A percentile compares a stretch with the other conserved stretches of the same genome.
Evolutionary conservation across 768 basidiomycete genomes (phyloP).

Genomic region (Tricholomella constricta): DNA sequence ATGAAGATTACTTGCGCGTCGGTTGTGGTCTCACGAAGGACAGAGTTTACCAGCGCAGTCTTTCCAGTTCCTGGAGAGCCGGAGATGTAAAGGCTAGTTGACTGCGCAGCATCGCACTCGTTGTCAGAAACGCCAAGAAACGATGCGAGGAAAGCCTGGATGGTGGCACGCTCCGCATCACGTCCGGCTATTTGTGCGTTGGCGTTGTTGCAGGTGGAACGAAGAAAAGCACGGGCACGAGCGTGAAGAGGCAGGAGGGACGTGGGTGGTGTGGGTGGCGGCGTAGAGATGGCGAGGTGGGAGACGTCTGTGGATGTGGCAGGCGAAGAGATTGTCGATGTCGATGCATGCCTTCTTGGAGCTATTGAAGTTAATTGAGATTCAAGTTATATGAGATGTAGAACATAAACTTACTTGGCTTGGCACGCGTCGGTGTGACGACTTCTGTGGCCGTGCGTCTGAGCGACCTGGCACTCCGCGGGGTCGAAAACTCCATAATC

Average conservation of each 20-base stretch:
- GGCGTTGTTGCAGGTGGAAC: conserved; percentile 64
- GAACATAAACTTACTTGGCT: conserved; percentile 41
- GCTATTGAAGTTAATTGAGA: conserved; percentile 31
- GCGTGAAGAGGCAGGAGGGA: conserved; percentile 50
- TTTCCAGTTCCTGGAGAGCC: conserved; percentile 94
- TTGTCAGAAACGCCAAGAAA: conserved; percentile 43
- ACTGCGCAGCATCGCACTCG: conserved; percentile 20
- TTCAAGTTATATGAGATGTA: conserved; percentile 8
- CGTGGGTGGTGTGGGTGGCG: conserved; percentile 60
- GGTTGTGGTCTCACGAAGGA: conserved; percentile 47
- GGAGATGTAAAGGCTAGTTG: conserved; percentile 78
- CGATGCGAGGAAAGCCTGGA: conserved; percentile 59
- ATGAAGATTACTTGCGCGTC: conserved; percentile 56
- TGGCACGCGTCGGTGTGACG: conserved; percentile 44
- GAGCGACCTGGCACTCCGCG: conserved; percentile 41
- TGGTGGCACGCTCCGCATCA: conserved; percentile 56
- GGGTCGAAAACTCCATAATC: conserved; percentile 35
- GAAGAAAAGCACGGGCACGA: conserved; percentile 69
- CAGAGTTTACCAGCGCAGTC: conserved; percentile 77
- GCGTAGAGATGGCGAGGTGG: conserved; percentile 52
- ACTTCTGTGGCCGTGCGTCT: conserved; percentile 40
- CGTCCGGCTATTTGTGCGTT: conserved; percentile 66
- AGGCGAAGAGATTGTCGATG: conserved; percentile 40
- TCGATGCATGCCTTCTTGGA: conserved; percentile 49
- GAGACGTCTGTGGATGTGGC: conserved; percentile 49